Conservation (phyloP, 371 early-diverging fungal genomes). For the Lichtheimia hyalospora region DNA sequence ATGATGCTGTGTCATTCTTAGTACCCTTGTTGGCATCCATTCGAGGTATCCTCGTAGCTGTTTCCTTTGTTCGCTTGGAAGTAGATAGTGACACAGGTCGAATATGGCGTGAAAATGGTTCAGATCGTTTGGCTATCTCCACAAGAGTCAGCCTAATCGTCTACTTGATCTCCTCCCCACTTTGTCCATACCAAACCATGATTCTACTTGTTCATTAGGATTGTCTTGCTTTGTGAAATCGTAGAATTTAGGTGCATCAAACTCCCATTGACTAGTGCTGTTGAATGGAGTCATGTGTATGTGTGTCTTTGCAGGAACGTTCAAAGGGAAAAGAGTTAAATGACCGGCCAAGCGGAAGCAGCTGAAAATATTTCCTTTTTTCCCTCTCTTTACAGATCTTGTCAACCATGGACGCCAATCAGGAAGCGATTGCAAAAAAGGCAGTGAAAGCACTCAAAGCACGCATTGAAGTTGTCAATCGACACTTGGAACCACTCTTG, state of each 20-base stretch:
- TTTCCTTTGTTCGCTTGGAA: no score
- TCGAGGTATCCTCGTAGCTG: no score
- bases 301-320: no score
- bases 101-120: no score
- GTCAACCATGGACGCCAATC: conserved; percentile 6
- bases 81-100: no score
- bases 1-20: neutral
- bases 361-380: neutral
- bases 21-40: no score
- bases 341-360: no score
- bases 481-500: conserved; percentile 54
- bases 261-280: neutral
- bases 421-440: conserved; percentile 22
- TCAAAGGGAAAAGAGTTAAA: neutral
- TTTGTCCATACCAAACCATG: conserved; percentile 4
- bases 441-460: conserved; percentile 35
- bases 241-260: conserved; percentile 7
- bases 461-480: conserved; percentile 39
- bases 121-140: no score
- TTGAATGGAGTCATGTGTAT: neutral
- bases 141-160: no score
- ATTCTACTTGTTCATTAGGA: neutral
- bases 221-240: conserved; percentile 3
- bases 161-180: no score
- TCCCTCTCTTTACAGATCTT: neutral